Conservation (phyloP, 352 stramenopile genomes). For the Peronospora destructor region DNA sequence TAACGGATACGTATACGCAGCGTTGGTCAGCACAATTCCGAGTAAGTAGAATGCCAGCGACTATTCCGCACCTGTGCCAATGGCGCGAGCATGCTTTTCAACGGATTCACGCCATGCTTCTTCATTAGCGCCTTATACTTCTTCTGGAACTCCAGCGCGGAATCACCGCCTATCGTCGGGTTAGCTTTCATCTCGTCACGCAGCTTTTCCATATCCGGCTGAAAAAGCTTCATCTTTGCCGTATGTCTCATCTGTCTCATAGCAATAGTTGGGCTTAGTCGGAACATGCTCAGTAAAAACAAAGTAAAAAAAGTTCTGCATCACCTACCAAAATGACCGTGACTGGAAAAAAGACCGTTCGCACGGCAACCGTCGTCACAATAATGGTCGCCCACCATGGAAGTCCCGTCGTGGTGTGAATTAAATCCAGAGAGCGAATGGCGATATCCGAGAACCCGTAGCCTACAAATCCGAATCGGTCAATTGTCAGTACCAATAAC, state of each 20-base stretch:
- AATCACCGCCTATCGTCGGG: conserved; percentile 38
- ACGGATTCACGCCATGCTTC: conserved; percentile 76
- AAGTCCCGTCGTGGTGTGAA: conserved; percentile 75
- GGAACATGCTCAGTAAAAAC: background rate
- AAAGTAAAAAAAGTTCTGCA: background rate
- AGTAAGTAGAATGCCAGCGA: background rate
- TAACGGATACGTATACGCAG: background rate
- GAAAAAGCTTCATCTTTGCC: conserved; percentile 77
- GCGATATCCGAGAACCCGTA: conserved; percentile 69
- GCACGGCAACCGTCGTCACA: conserved; percentile 69
- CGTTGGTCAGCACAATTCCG: background rate
- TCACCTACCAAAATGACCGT: conserved; percentile 69
- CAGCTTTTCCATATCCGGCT: conserved; percentile 81
- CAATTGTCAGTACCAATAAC: conserved; percentile 5
- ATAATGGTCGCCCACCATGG: conserved; percentile 86
- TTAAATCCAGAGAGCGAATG: conserved; percentile 61
- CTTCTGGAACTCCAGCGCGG: conserved; percentile 50
- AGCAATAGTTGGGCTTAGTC: background rate
- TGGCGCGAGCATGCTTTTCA: conserved; percentile 63
- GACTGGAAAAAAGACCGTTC: conserved; percentile 66
- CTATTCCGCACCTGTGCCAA: conserved; percentile 36
- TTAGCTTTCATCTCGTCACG: conserved; percentile 56
- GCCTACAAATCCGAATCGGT: conserved; percentile 14
- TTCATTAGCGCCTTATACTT: conserved; percentile 79
- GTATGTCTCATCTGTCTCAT: conserved; percentile 64